Evolutionary conservation across 2,329 filamentous ascomycete genomes (phyloP).

Genomic region (Fusarium anguioides): DNA sequence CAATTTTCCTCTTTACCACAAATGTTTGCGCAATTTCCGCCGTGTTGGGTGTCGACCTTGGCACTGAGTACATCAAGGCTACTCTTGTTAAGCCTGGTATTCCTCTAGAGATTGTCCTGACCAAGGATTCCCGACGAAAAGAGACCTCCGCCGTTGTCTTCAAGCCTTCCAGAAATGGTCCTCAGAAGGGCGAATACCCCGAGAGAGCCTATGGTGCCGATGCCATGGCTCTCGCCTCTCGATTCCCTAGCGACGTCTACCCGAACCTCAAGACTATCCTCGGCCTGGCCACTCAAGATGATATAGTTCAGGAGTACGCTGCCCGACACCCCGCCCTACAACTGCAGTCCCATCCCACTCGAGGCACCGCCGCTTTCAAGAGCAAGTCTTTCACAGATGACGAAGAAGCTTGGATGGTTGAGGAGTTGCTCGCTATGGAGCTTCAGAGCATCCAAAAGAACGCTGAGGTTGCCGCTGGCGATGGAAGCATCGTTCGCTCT

Average conservation of each 20-base stretch:
- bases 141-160: conserved; percentile 92
- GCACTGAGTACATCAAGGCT: conserved; percentile 97
- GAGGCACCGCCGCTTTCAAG: conserved; percentile 83
- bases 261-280: conserved; percentile 91
- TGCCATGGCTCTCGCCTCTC: conserved; percentile 84
- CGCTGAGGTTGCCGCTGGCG: conserved; percentile 83
- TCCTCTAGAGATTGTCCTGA: conserved; percentile 96
- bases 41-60: conserved; percentile 92
- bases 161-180: conserved; percentile 79
- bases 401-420: conserved; percentile 79
- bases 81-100: conserved; percentile 95
- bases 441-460: conserved; percentile 91
- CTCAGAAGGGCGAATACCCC: conserved; percentile 76
- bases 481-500: conserved; percentile 78
- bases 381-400: conserved; percentile 73
- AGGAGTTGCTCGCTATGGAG: conserved; percentile 97
- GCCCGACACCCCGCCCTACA: conserved; percentile 82
- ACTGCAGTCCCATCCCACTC: conserved; percentile 67
- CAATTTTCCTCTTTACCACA: conserved; percentile 51
- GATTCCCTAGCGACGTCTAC: conserved; percentile 94
- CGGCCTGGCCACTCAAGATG: conserved; percentile 73
- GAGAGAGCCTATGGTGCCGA: conserved; percentile 94
- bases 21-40: conserved; percentile 70
- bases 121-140: conserved; percentile 97
- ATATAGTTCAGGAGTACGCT: conserved; percentile 75